Percentiles rank a stretch among this genome's conserved stretches.
Evolutionary conservation across 1,139 yeast genomes (phyloP).

Genomic region (Candida freyschussii): DNA sequence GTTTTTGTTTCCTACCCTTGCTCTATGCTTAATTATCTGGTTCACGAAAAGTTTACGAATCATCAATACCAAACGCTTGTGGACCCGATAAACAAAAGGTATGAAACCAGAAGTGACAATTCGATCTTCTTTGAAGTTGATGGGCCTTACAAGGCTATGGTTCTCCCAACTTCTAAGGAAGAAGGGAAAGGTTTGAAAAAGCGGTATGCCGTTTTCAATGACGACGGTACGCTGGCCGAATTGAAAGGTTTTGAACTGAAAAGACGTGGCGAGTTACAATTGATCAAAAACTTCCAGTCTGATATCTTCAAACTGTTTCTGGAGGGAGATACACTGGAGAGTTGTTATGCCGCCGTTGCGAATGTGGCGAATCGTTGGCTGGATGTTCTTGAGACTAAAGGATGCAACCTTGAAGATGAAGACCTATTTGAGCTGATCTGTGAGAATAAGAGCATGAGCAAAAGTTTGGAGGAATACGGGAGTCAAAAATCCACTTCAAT

Average conservation of each 20-base stretch:
- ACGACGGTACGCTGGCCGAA: constrained; percentile 92
- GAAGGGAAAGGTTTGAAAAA: constrained; percentile 97
- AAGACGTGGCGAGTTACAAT: constrained; percentile 91
- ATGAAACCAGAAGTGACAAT: constrained; percentile 80
- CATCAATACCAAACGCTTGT: constrained; percentile 87
- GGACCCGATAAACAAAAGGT: constrained; percentile 63
- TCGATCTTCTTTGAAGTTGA: constrained; percentile 97
- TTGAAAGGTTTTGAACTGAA: constrained; percentile 95
- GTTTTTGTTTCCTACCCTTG: constrained; percentile 86
- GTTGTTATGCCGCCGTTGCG: constrained; percentile 87
- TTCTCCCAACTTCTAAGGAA: constrained; percentile 93
- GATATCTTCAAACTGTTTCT: constrained; percentile 89
- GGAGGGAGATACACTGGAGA: constrained; percentile 73
- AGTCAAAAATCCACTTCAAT: constrained; percentile 91
- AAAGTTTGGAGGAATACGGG: constrained; percentile 83
- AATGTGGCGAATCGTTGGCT: constrained; percentile 93
- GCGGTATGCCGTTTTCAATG: constrained; percentile 94
- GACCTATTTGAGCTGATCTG: constrained; percentile 93
- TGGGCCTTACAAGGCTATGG: constrained; percentile 98
- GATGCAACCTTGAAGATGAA: constrained; percentile 85
- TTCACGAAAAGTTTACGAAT: constrained; percentile 86
- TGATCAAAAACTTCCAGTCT: constrained; percentile 91
- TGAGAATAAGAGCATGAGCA: constrained; percentile 95
- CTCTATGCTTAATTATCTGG: constrained; percentile 91
- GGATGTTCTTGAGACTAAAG: constrained; percentile 85